Evolutionary conservation across 2,329 filamentous ascomycete genomes (phyloP), one percentile per base, ranked within the genome.

Genomic region (Emmonsiellopsis sp.): DNA sequence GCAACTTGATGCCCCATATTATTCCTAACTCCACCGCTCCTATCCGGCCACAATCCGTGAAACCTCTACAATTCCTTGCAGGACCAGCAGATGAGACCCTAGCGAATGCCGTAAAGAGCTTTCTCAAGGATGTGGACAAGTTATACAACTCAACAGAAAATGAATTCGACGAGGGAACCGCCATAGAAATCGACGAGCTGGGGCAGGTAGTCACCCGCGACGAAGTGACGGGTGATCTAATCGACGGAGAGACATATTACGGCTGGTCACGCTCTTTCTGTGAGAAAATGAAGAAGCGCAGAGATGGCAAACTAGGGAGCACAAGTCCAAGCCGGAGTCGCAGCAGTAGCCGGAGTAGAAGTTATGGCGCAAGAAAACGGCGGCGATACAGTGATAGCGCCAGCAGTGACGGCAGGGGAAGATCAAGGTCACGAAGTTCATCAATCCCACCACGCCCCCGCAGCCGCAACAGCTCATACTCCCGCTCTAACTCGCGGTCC

Each of bases 251-350:
- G 58, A 88, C 86, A 0, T 94, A 94, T 67, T 94, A 94, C 65
- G 90, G 89, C 56, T 95, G 90, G 90, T 92, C 89, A 5, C 79
- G 81, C 40, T 75, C 76, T 1, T 93, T 95, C 61, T 94, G 88
- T 65, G 77, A 88, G 59, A 87, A 86, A 63, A 93, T 93, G 86
- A 89, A 85, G 69, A 70, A 66, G 56, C 62, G 68, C 48, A 65
- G 60, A 7, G 56, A 59, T 26, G 62, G 58, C n/a, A 56, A 63
- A 34, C 59, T 55, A 31, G 56, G 53, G 26, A 64, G 70, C 65
- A 48, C 61, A 68, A 71, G 57, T 66, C 73, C 52, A 70, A 77
- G 61, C 64, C 72, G 55, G 68, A 79, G 56, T 57, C 74, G 60
- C 71, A 77, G 51, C 74, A 75, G 2, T 73, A 81, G 62, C 65